Percentiles rank a stretch among this genome's conserved stretches.
phyloP scores from a whole-genome alignment of 208 protist genomes.

The Wallacemonas sp. region DNA sequence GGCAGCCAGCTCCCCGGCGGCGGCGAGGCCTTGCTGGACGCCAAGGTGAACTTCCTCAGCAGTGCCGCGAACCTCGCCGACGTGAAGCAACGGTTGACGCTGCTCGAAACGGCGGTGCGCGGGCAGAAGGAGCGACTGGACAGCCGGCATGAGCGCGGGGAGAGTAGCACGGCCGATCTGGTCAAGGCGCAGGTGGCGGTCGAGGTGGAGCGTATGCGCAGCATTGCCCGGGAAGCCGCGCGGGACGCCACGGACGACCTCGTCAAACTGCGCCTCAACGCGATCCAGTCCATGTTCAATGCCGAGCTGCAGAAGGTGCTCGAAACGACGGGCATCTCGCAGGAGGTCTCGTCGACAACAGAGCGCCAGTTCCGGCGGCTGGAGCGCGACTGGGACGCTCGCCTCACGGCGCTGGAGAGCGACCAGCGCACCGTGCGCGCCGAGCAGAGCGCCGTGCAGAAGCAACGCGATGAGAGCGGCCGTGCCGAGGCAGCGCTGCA shows the following conservation, averaged over 20 bases:
- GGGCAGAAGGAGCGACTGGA: conserved; percentile 52
- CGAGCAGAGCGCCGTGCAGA: conserved; percentile 9
- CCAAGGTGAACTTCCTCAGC: conserved; percentile 14
- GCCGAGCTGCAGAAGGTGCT: conserved; percentile 55
- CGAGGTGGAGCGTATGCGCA: conserved; percentile 74
- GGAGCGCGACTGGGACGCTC: conserved; percentile 23
- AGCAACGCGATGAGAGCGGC: background rate
- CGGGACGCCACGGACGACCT: conserved; percentile 64
- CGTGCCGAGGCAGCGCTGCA: background rate
- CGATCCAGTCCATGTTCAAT: conserved; percentile 50
- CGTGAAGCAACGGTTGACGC: conserved; percentile 42
- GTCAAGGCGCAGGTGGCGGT: conserved; percentile 52
- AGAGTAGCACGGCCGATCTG: conserved; percentile 45
- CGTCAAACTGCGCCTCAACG: conserved; percentile 53
- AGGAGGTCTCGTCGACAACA: conserved; percentile 33
- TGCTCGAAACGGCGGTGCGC: conserved; percentile 45
- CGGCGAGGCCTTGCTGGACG: conserved; percentile 3
- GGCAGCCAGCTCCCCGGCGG: background rate
- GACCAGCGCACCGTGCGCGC: conserved; percentile 13
- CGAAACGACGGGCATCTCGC: conserved; percentile 36
- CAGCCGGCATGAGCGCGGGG: conserved; percentile 45
- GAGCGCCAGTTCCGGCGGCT: conserved; percentile 34
- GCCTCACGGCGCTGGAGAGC: conserved; percentile 22
- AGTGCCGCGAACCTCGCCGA: background rate
- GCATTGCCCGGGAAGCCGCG: conserved; percentile 71